phyloP scores from a whole-genome alignment of 148 eudicot genomes.

The Chenopodium album region DNA sequence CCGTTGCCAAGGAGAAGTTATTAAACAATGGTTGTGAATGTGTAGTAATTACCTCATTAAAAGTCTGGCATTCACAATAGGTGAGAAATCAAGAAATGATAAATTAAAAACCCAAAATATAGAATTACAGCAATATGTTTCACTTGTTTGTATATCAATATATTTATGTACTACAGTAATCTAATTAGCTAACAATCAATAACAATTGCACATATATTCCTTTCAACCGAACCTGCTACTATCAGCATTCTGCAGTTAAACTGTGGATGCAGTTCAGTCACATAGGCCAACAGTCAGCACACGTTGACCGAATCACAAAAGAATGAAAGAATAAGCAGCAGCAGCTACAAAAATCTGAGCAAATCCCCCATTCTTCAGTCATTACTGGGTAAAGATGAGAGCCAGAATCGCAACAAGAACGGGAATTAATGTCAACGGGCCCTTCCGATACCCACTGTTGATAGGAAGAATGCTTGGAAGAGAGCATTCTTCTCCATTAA shows the following conservation, averaged over 20 bases:
- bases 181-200: conserved; percentile 23
- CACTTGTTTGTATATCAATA: conserved; percentile 26
- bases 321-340: conserved; percentile 35
- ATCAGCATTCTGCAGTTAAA: conserved; percentile 21
- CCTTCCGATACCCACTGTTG: conserved; percentile 33
- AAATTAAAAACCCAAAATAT: background rate
- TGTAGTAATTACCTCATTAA: no score
- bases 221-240: conserved; percentile 22
- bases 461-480: conserved; percentile 53
- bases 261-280: conserved; percentile 26
- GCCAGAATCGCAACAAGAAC: conserved; percentile 34
- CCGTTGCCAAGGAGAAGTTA: no score
- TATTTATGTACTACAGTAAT: conserved; percentile 22
- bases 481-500: conserved; percentile 80
- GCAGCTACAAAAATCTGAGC: conserved; percentile 23
- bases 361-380: conserved; percentile 11
- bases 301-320: conserved; percentile 28
- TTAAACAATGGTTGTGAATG: no score
- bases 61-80: background rate
- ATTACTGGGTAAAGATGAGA: conserved; percentile 39
- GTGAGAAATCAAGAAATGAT: conserved; percentile 7
- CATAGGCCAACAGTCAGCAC: conserved; percentile 20
- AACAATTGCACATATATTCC: conserved; percentile 15
- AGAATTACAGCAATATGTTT: conserved; percentile 6
- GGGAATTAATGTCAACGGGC: conserved; percentile 24